Base-by-base conservation (phyloP, 2,329 filamentous ascomycete genomes). In the Trichoderma asperellum region DNA sequence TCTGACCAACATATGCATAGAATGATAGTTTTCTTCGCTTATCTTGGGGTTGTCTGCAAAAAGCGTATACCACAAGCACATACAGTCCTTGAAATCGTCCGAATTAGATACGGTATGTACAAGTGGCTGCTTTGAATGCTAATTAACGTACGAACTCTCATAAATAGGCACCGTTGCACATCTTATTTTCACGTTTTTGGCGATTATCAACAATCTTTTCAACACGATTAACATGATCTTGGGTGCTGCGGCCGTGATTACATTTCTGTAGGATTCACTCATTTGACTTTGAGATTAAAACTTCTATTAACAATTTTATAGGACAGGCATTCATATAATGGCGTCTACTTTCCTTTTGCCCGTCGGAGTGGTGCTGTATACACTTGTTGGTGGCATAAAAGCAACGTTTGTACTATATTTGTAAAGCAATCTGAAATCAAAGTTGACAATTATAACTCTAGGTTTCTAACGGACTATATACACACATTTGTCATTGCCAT, bases 191-290 rank as follows among this genome's bases (percentile, higher is more conserved):
- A 57, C 53, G 16, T 66, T 66, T 37, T 66, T 66, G 53, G 62
- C 62, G 2, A 35, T 66, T 24, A n/a, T 66, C 8, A 66, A 66
- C 24, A 66, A 66, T 34, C n/a, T 66, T 7, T 66, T 66, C 2
- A 66, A 66, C 14, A 66, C 62, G 0, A 66, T 66, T 29, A 66
- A 66, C n/a, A 66, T 66, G 62, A 66, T 66, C 18, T 10, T 66
- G n/a, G 62, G 62, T 12, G 62, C 62, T 47, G 62, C 62, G 5
- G 62, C 62, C 5, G 62, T 35, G 12, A 66, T 66, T 21, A 66
- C 62, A 1, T 66, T 55, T 18, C 12, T 66, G 62, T 65, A 65
- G 57, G 62, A 47, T 4, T 24, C 5, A 29, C 2, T 24, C 2
- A 10, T 37, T 24, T 24, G 24, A 24, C 24, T 24, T 24, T 24